These are phyloP conservation scores for Papiliotrema nemorosa DNA, from an alignment of 1,284 basidiomycete genomes.

Conservation along the genomic window DNA sequence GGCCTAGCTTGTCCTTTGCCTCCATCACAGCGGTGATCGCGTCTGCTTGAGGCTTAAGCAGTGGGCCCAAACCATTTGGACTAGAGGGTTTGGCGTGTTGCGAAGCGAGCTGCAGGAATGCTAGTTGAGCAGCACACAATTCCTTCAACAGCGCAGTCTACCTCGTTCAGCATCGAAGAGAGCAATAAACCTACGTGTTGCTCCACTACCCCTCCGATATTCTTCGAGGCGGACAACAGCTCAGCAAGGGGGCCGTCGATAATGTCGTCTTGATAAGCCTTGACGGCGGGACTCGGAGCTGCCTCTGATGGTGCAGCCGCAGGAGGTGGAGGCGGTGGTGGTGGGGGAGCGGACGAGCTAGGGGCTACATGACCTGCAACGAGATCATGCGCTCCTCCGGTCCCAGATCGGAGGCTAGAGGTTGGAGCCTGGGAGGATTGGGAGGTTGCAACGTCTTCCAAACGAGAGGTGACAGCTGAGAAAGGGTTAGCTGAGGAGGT, in stretches of 20 bases:
- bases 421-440: constrained; percentile 28
- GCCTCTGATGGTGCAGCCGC: constrained; percentile 46
- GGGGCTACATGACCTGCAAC: constrained; percentile 35
- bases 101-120: constrained; percentile 65
- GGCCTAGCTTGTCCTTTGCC: constrained; percentile 71
- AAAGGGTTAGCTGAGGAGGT: constrained; percentile 1
- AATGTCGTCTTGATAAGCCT: constrained; percentile 71
- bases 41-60: constrained; percentile 70
- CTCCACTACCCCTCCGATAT: constrained; percentile 67
- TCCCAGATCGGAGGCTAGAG: constrained; percentile 29
- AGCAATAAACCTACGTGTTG: constrained; percentile 63
- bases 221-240: constrained; percentile 69
- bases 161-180: neutral
- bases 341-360: constrained; percentile 37
- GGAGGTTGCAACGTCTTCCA: constrained; percentile 80
- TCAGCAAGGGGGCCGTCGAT: constrained; percentile 67
- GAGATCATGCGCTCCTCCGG: constrained; percentile 42
- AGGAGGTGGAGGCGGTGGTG: constrained; percentile 49
- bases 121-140: constrained; percentile 66
- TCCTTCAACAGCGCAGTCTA: constrained; percentile 68
- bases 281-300: constrained; percentile 60
- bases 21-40: constrained; percentile 72
- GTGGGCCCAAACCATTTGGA: constrained; percentile 53
- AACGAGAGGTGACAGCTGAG: constrained; percentile 80
- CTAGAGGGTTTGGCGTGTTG: constrained; percentile 69